Evolutionary conservation across 495 filamentous ascomycete genomes (phyloP).

Genomic region (Hypoxylon fragiforme): DNA sequence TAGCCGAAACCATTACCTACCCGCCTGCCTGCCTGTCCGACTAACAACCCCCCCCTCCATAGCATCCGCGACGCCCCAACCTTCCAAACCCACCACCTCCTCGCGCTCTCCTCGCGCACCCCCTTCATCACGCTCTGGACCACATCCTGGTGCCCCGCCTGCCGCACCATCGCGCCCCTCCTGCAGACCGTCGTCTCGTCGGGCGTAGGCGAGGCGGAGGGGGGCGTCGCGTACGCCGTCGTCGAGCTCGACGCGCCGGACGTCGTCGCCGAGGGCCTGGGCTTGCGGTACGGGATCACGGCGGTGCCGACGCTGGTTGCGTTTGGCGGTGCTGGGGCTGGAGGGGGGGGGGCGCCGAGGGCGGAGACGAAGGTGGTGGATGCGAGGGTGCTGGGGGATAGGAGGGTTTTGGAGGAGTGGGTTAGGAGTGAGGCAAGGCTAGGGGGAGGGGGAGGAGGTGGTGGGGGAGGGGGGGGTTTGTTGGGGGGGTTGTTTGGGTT

Average conservation of each 20-base stretch:
- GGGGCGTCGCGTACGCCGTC: slow-evolving; percentile 62
- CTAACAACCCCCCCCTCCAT: too few relatives aligned
- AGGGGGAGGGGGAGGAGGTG: slow-evolving; percentile 49
- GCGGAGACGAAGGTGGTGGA: slow-evolving; percentile 56
- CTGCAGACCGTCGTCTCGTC: slow-evolving; percentile 57
- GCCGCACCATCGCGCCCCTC: slow-evolving; percentile 57
- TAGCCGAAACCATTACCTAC: slow-evolving; percentile 2
- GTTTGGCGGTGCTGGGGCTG: slow-evolving; percentile 65
- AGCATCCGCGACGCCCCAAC: slow-evolving; percentile 63
- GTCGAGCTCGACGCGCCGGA: slow-evolving; percentile 66
- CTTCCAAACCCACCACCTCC: slow-evolving; percentile 61
- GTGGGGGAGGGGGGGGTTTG: slow-evolving; percentile 37
- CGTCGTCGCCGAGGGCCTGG: slow-evolving; percentile 56
- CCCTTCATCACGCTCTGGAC: slow-evolving; percentile 73
- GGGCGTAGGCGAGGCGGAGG: slow-evolving; percentile 60
- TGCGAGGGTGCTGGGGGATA: slow-evolving; percentile 56
- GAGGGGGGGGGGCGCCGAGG: slow-evolving; percentile 63
- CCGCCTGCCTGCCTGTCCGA: too few relatives aligned
- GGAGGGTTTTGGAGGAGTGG: slow-evolving; percentile 61
- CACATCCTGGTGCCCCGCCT: slow-evolving; percentile 65
- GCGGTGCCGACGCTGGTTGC: slow-evolving; percentile 68
- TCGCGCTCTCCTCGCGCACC: slow-evolving; percentile 59
- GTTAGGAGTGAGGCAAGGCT: slow-evolving; percentile 59
- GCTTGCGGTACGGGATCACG: slow-evolving; percentile 62
- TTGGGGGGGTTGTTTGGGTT: slow-evolving; percentile 52